Conservation (phyloP, 768 basidiomycete genomes). For the Russula earlei region DNA sequence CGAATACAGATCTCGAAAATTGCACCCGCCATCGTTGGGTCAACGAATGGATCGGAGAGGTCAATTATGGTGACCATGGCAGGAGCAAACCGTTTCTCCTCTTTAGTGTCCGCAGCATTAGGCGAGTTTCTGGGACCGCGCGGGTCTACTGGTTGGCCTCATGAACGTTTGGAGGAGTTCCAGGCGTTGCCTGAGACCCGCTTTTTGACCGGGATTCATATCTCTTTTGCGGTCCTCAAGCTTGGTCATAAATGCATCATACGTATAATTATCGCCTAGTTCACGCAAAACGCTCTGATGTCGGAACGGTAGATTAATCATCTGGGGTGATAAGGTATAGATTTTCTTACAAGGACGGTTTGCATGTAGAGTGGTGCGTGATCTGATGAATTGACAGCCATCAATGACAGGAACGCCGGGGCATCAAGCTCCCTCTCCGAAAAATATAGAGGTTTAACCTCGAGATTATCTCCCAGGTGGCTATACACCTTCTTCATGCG, state of each 20-base stretch:
- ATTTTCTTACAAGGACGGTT: slow-evolving; percentile 49
- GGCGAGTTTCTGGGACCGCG: background rate
- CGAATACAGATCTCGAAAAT: slow-evolving; percentile 62
- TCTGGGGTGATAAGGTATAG: background rate
- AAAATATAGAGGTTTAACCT: slow-evolving; percentile 46
- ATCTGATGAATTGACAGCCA: slow-evolving; percentile 57
- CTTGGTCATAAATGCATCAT: slow-evolving; percentile 37
- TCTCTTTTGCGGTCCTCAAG: slow-evolving; percentile 38
- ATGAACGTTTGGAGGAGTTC: slow-evolving; percentile 52
- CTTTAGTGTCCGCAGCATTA: background rate
- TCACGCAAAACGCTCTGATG: slow-evolving; percentile 52
- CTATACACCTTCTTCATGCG: slow-evolving; percentile 51
- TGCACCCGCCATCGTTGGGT: slow-evolving; percentile 54
- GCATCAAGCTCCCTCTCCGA: slow-evolving; percentile 56
- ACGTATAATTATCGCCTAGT: slow-evolving; percentile 51
- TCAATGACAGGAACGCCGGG: slow-evolving; percentile 61
- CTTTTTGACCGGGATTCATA: slow-evolving; percentile 48
- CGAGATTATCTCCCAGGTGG: slow-evolving; percentile 33
- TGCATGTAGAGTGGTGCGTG: slow-evolving; percentile 63
- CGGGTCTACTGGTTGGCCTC: slow-evolving; percentile 23
- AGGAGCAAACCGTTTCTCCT: slow-evolving; percentile 36
- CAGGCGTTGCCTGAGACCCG: slow-evolving; percentile 54
- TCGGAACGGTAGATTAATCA: background rate
- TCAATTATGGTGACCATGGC: slow-evolving; percentile 63
- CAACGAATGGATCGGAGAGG: slow-evolving; percentile 65